Base-by-base conservation (phyloP, 257 asterid genomes). In the Plectranthus barbatus region DNA sequence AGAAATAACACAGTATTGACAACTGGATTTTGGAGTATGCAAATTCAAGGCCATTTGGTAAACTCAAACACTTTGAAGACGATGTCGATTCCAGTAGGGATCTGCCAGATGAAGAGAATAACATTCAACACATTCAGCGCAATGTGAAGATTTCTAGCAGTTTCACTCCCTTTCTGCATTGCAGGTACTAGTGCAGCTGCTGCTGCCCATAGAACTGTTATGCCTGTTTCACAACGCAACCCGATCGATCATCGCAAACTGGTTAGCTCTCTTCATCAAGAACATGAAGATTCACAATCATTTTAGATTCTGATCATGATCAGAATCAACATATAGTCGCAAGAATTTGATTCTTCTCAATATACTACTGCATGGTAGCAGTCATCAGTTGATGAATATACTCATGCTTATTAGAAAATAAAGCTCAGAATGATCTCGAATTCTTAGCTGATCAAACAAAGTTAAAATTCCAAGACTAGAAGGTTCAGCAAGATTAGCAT, bases 161-260 rank as follows among this genome's bases (percentile, higher is more conserved):
- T 92, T 69, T 87, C 97, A 21, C 49, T 90, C 45, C 99, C 99
- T 84, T 85, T 93, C 84, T 90, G 97, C 99, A 93, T 90, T 47
- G 82, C 69, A 5, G 99, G 97, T 40, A 90, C 99, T 57, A 93
- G 77, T 11, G 97, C 84, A 21, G 99, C 99, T 0, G 96, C 97
- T 11, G 88, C 94, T 39, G 99, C 97, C 99, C 99, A 93, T 7
- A 93, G 80, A 61, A 82, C 72, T 39, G 99, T 83, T 54, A 93
- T 90, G 6, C 81, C 99, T 93, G 88, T 74, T 62, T 37, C 14
- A 68, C 58, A 29, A 52, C 7, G 18, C 11, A 19, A 17, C 34
- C n/a, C n/a, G n/a, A n/a, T n/a, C n/a, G n/a, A n/a, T n/a, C n/a
- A n/a, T n/a, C n/a, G n/a, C n/a, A n/a, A n/a, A 60, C 34, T 18